phyloP scores from a whole-genome alignment of 2,329 filamentous ascomycete genomes.

The Epichloe scottii region DNA sequence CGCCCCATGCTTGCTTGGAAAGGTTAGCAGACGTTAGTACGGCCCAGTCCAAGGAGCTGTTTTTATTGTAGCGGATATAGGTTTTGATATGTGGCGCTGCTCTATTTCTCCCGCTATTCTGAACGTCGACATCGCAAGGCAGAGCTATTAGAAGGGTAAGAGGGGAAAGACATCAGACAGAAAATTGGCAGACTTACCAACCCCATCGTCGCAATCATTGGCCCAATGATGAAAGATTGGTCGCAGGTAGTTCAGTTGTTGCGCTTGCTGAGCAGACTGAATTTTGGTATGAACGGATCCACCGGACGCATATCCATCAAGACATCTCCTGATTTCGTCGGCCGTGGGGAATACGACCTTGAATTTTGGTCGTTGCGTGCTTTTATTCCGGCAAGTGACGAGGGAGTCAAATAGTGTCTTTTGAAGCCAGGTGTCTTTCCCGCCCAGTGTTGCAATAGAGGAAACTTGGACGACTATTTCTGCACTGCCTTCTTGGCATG shows the following conservation, averaged over 20 bases:
- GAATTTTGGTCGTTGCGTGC: slow-evolving; percentile 34
- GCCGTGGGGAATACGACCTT: slow-evolving; percentile 72
- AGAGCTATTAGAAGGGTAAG: slow-evolving; percentile 14
- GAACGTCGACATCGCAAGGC: slow-evolving; percentile 10
- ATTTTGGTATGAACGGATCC: slow-evolving; percentile 73
- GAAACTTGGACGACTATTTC: slow-evolving; percentile 57
- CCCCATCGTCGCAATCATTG: slow-evolving; percentile 36
- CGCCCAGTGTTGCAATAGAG: slow-evolving; percentile 68
- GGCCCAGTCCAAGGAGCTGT: slow-evolving; percentile 61
- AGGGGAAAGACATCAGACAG: neutral
- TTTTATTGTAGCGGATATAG: slow-evolving; percentile 54
- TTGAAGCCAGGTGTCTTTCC: slow-evolving; percentile 58
- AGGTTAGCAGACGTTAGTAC: slow-evolving; percentile 84
- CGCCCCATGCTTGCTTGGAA: slow-evolving; percentile 82
- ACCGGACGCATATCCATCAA: slow-evolving; percentile 70
- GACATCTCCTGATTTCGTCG: slow-evolving; percentile 60
- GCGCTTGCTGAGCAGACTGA: slow-evolving; percentile 54
- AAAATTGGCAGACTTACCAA: neutral
- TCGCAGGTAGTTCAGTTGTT: slow-evolving; percentile 60
- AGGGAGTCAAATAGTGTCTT: slow-evolving; percentile 47
- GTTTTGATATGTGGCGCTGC: slow-evolving; percentile 87
- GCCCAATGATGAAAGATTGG: slow-evolving; percentile 68
- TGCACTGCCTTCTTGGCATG: slow-evolving; percentile 26
- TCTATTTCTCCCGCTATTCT: slow-evolving; percentile 47
- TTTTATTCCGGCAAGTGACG: slow-evolving; percentile 17